Evolutionary conservation across 163 green algal genomes (phyloP).

Genomic region (Picocystis sp.): DNA sequence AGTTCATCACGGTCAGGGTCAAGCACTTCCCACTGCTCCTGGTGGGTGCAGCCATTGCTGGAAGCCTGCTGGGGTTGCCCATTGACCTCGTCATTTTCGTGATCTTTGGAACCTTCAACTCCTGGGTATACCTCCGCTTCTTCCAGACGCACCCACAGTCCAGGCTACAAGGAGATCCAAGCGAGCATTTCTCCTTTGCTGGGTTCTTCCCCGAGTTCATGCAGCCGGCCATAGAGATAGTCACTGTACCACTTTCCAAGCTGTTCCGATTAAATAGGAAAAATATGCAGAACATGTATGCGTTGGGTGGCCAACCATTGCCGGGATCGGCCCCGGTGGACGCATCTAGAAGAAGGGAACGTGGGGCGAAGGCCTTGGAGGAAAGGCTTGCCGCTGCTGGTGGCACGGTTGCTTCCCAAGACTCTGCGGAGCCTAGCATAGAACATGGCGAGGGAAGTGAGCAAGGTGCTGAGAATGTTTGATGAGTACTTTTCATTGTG

Average conservation of each 20-base stretch:
- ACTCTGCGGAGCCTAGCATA: no score
- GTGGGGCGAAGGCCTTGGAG: no score
- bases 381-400: no score
- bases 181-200: slow-evolving; percentile 56
- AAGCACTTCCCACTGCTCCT: slow-evolving; percentile 49
- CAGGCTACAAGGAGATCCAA: slow-evolving; percentile 37
- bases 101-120: slow-evolving; percentile 33
- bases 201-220: slow-evolving; percentile 46
- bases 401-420: no score
- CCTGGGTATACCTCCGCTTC: slow-evolving; percentile 74
- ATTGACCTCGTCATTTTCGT: slow-evolving; percentile 27
- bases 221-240: slow-evolving; percentile 26
- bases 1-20: slow-evolving; percentile 29
- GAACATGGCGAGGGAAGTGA: no score
- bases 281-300: no score
- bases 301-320: no score
- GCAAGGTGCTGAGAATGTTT: no score
- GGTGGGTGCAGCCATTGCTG: slow-evolving; percentile 6
- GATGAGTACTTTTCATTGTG: no score
- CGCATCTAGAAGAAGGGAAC: no score
- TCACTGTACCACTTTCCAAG: slow-evolving; percentile 4
- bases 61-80: slow-evolving; percentile 9
- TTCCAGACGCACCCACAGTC: slow-evolving; percentile 45
- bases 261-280: no score
- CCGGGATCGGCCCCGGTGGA: no score